Evolutionary conservation across 2,329 filamentous ascomycete genomes (phyloP).

Genomic region (Phialophora verrucosa): DNA sequence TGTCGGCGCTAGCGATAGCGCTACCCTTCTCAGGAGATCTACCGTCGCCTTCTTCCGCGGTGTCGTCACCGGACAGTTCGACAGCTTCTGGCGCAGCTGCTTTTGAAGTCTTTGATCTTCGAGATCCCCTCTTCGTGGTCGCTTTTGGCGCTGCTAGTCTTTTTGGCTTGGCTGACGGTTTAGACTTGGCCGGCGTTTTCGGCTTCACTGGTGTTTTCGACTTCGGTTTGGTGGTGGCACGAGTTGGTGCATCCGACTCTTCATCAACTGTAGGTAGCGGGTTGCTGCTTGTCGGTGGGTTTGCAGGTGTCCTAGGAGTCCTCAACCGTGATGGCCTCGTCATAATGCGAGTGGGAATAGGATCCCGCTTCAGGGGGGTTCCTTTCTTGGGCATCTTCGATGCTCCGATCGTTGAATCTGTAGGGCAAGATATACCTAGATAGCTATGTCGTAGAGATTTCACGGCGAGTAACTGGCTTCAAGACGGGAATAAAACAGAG

Average conservation of each 20-base stretch:
- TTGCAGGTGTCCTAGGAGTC: background rate
- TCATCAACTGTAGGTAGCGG: background rate
- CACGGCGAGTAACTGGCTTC: background rate
- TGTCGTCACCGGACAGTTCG: background rate
- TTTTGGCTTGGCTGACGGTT: background rate
- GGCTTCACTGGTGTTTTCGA: background rate
- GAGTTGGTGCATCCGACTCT: background rate
- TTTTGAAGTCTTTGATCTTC: background rate
- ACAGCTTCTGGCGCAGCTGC: background rate
- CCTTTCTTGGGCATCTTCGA: background rate
- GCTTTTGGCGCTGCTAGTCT: background rate
- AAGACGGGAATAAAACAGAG: conserved; percentile 12
- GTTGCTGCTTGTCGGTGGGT: background rate
- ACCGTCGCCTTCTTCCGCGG: background rate
- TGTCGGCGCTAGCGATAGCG: background rate
- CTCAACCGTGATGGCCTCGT: conserved; percentile 19
- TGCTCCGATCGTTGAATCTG: background rate
- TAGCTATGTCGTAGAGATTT: background rate
- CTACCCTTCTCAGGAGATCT: background rate
- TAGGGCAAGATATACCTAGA: background rate
- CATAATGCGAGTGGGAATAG: conserved; percentile 9
- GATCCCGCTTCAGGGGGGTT: background rate
- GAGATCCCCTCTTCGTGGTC: background rate
- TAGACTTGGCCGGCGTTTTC: background rate
- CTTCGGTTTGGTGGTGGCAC: conserved; percentile 1